Percentiles rank a stretch among this genome's conserved stretches.
phyloP scores from a whole-genome alignment of 2,329 filamentous ascomycete genomes.

The Diaporthe eres region DNA sequence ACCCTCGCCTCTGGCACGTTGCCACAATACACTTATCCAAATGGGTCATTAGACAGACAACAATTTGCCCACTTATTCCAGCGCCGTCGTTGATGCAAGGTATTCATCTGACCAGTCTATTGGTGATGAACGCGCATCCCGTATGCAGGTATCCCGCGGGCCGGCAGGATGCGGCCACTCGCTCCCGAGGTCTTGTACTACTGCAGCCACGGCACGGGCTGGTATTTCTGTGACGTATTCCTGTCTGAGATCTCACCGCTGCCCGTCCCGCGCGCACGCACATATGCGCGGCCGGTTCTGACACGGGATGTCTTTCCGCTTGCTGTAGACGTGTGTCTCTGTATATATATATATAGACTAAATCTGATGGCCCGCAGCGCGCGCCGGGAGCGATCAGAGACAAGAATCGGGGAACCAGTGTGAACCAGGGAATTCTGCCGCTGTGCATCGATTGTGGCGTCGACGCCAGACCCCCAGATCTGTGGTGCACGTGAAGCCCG shows the following conservation, averaged over 20 bases:
- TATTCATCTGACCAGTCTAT: constrained; percentile 15
- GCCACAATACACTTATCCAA: not conserved
- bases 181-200: constrained; percentile 9
- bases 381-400: constrained; percentile 6
- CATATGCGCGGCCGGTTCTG: not conserved
- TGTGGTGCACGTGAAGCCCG: constrained; percentile 23
- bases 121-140: not conserved
- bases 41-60: not conserved
- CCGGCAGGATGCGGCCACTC: constrained; percentile 22
- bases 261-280: constrained; percentile 1
- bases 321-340: not conserved
- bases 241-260: constrained; percentile 29
- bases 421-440: not conserved
- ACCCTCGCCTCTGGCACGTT: not conserved
- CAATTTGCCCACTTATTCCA: not conserved
- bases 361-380: not conserved
- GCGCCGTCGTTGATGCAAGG: constrained; percentile 2
- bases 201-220: constrained; percentile 28
- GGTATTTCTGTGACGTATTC: constrained; percentile 24
- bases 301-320: constrained; percentile 14
- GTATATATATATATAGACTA: too few relatives aligned
- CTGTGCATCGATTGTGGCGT: constrained; percentile 27
- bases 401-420: not conserved
- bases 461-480: constrained; percentile 11
- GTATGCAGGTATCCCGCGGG: constrained; percentile 16